Percentiles rank a stretch among this genome's conserved stretches.
Evolutionary conservation across 2,329 filamentous ascomycete genomes (phyloP).

Genomic region (Hypoxylon sp.): DNA sequence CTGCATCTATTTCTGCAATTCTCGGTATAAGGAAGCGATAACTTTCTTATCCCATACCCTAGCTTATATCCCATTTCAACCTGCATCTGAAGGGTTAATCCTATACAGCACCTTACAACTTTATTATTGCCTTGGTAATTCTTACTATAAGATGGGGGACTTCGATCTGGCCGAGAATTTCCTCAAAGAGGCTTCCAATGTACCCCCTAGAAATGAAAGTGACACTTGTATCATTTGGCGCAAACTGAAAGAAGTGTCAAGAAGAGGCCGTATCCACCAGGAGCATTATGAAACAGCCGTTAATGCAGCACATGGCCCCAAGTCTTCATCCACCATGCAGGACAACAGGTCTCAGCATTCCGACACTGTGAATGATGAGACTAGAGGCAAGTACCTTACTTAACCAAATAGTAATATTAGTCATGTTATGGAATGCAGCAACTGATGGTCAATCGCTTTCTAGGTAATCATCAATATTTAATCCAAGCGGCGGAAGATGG

Average conservation of each 20-base stretch:
- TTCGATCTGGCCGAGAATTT: constrained; percentile 1
- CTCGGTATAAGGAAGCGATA: constrained; percentile 8
- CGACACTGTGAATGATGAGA: not conserved
- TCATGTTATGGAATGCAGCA: not conserved
- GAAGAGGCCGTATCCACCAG: not conserved
- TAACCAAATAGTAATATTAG: not conserved
- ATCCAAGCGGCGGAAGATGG: not conserved
- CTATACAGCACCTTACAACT: not conserved
- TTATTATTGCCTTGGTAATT: constrained; percentile 7
- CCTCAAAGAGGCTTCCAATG: not conserved
- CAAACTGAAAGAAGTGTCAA: not conserved
- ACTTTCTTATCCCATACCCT: not conserved
- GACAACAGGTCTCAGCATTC: not conserved
- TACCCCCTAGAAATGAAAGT: not conserved
- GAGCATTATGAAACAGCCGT: constrained; percentile 6
- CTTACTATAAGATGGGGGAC: constrained; percentile 1
- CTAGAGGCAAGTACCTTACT: not conserved
- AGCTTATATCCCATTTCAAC: not conserved
- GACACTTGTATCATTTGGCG: not conserved
- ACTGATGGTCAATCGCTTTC: not conserved
- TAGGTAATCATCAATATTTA: not conserved
- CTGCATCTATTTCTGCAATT: constrained; percentile 6
- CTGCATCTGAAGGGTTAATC: no score
- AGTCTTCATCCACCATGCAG: not conserved
- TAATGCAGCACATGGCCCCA: not conserved